Percentiles rank a stretch among this genome's conserved stretches.
phyloP scores from a whole-genome alignment of 768 basidiomycete species.

The Pulveroboletus sp. region DNA sequence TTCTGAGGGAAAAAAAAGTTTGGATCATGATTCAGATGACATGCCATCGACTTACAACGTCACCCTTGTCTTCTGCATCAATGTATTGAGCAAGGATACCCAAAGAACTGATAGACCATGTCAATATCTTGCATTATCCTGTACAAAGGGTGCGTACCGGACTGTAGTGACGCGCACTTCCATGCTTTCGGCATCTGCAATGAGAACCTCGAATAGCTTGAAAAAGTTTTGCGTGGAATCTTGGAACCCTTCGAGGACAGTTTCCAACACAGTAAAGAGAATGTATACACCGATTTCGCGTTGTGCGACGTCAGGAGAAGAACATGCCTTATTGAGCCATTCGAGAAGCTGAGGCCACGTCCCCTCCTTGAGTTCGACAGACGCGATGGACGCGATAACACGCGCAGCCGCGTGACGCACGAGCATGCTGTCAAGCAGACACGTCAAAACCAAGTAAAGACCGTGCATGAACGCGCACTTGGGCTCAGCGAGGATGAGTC shows the following conservation, averaged over 20 bases:
- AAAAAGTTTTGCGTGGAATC: constrained; percentile 72
- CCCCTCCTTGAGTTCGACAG: constrained; percentile 75
- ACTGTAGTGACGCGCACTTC: constrained; percentile 92
- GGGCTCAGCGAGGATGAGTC: constrained; percentile 72
- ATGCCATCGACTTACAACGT: constrained; percentile 59
- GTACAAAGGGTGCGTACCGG: constrained; percentile 42
- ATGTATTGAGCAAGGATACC: constrained; percentile 94
- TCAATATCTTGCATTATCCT: neutral
- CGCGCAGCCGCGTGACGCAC: constrained; percentile 93
- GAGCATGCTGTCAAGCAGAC: constrained; percentile 56
- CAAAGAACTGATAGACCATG: constrained; percentile 53
- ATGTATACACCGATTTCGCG: constrained; percentile 93
- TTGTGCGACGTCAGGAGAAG: constrained; percentile 63
- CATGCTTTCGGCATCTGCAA: constrained; percentile 80
- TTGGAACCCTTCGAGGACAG: constrained; percentile 86
- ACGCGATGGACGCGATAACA: constrained; percentile 89
- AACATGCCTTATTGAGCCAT: constrained; percentile 78
- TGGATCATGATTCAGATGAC: neutral
- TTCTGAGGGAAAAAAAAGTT: constrained; percentile 47
- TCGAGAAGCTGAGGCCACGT: constrained; percentile 88
- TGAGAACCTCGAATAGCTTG: constrained; percentile 68
- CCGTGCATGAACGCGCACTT: constrained; percentile 47
- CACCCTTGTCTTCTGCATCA: constrained; percentile 79
- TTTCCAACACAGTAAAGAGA: constrained; percentile 88
- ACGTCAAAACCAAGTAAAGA: neutral